phyloP scores from a whole-genome alignment of 306 rosid species.

The Acacia acuminata region DNA sequence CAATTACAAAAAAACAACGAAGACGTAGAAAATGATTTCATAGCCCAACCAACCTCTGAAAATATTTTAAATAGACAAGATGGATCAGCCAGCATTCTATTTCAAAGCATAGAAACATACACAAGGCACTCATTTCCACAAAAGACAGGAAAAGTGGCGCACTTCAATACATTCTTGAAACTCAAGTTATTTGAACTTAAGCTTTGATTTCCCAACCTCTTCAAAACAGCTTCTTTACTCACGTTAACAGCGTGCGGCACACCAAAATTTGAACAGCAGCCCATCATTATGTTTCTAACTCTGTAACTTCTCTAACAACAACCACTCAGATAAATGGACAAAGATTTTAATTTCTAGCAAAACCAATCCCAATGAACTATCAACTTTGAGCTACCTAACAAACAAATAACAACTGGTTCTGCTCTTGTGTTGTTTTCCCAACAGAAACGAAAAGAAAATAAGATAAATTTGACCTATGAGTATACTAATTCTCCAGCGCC shows the following conservation, averaged over 20 bases:
- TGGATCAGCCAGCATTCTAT: constrained; percentile 92
- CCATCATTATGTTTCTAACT: constrained; percentile 49
- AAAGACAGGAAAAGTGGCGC: constrained; percentile 40
- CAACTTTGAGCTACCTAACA: neutral
- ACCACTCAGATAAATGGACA: constrained; percentile 42
- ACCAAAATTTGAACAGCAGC: constrained; percentile 51
- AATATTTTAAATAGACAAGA: constrained; percentile 88
- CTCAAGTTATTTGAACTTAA: constrained; percentile 38
- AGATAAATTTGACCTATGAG: constrained; percentile 1
- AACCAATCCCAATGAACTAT: constrained; percentile 17
- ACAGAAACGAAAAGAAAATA: constrained; percentile 14
- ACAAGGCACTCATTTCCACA: constrained; percentile 34
- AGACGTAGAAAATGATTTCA: neutral
- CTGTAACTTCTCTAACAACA: constrained; percentile 18
- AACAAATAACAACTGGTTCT: constrained; percentile 35
- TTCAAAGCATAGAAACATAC: constrained; percentile 59
- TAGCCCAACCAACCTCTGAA: constrained; percentile 76
- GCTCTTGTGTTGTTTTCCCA: neutral
- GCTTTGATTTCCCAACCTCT: constrained; percentile 43
- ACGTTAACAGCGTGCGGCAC: constrained; percentile 36
- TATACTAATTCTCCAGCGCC: neutral
- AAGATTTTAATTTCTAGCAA: constrained; percentile 29
- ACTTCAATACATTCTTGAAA: constrained; percentile 49
- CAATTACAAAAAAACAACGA: neutral
- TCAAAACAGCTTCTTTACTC: constrained; percentile 45